Base-by-base conservation (phyloP, 768 basidiomycete genomes). In the Austroboletus eburneus region DNA sequence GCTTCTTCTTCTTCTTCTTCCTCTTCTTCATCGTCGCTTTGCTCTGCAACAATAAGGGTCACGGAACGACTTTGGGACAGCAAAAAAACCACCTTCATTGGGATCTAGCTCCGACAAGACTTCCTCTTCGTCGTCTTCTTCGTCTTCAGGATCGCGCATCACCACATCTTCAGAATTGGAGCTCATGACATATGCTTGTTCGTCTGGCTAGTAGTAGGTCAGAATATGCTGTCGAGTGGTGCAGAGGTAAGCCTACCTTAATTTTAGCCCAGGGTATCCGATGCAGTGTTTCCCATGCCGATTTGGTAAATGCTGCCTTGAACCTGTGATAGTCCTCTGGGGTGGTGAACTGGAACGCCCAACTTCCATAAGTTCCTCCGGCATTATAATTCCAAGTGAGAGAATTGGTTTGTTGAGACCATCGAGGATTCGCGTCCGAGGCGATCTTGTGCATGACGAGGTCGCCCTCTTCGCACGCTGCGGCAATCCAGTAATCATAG, bases 311-410 rank as follows among this genome's bases (percentile, higher is more conserved):
- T 2, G 72, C 71, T 25, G 70, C 67, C 55, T 83, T 74, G 66
- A 91, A 85, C 5, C 56, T 61, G 17, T 71, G 63, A 57, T 85
- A 94, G 10, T 71, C 72, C 20, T 81, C 80, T 43, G 71, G 55
- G 14, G 69, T 65, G 3, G 60, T 53, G 58, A 96, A 93, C 47
- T 81, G 75, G 51, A 97, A 75, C 20, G 90, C 81, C 91, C 93
- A 98, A 45, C 91, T 88, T 56, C 74, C 79, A 52, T 80, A 76
- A 20, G 67, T 67, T 23, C 74, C 74, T n/a, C 74, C 74, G 33
- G 72, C 72, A 34, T 77, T 61, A 62, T 91, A 75, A 54, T 93
- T 95, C 89, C 96, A 98, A 24, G 93, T 94, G 57, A 97, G 75
- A 4, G 93, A 87, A 39, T 66, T 62, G 62, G 81, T 75, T 47